Percentiles rank a stretch among this genome's conserved stretches.
Conservation (phyloP, 2,329 filamentous ascomycete species). For the Fusarium sp. region DNA sequence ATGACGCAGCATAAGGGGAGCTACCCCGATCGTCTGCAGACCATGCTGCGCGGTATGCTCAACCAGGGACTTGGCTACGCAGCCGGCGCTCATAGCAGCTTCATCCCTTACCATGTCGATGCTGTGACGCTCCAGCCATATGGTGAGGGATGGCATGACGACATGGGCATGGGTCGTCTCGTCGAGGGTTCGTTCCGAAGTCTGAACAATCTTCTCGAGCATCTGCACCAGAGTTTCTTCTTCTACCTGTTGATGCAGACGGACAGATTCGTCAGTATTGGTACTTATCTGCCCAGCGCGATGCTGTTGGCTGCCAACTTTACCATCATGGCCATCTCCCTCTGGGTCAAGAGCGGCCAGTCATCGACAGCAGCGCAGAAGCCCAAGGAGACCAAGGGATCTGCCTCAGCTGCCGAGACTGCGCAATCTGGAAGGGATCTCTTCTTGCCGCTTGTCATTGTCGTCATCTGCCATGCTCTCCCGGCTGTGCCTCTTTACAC, state of each 20-base stretch:
- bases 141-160: conserved; percentile 94
- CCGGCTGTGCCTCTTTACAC: conserved; percentile 85
- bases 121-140: conserved; percentile 93
- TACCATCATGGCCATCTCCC: conserved; percentile 90
- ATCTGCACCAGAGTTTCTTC: conserved; percentile 99
- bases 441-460: conserved; percentile 78
- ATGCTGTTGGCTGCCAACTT: conserved; percentile 97
- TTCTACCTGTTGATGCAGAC: conserved; percentile 95
- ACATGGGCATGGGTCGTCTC: conserved; percentile 92
- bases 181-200: conserved; percentile 93
- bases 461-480: conserved; percentile 79
- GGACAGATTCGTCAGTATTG: conserved; percentile 96
- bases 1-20: conserved; percentile 86
- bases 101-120: conserved; percentile 98
- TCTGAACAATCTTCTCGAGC: conserved; percentile 95
- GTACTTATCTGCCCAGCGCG: conserved; percentile 96
- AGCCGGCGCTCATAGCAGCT: conserved; percentile 91
- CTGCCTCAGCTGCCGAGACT: conserved; percentile 43
- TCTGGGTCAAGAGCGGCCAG: conserved; percentile 92
- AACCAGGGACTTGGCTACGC: conserved; percentile 91
- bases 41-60: conserved; percentile 92
- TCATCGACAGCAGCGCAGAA: conserved; percentile 42
- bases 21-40: conserved; percentile 85
- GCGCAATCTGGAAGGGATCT: conserved; percentile 68
- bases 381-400: conserved; percentile 41